phyloP scores from a whole-genome alignment of 495 filamentous ascomycete genomes.

The Penicillium fimorum region DNA sequence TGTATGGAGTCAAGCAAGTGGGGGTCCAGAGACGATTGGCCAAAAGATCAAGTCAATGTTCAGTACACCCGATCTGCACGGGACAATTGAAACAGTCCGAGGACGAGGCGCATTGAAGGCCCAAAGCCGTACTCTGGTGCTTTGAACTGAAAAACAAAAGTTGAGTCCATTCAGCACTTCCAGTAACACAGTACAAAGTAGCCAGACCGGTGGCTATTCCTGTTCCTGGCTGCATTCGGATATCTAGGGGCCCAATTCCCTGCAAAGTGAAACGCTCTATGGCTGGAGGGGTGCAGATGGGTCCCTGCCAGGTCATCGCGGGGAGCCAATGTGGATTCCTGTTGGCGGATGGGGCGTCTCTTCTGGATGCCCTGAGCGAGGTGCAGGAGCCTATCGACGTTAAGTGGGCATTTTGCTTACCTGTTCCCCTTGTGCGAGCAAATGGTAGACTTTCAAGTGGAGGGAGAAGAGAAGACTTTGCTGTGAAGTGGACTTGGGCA shows the following conservation, averaged over 20 bases:
- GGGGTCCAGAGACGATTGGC: slow-evolving; percentile 3
- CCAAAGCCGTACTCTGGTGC: background rate
- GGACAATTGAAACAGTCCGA: slow-evolving; percentile 8
- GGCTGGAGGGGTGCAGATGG: slow-evolving; percentile 6
- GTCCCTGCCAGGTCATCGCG: slow-evolving; percentile 41
- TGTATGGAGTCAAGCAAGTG: slow-evolving; percentile 5
- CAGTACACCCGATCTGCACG: slow-evolving; percentile 5
- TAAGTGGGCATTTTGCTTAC: slow-evolving; percentile 9
- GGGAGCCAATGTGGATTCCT: slow-evolving; percentile 21
- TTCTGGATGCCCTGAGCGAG: background rate
- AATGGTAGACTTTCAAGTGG: slow-evolving; percentile 2
- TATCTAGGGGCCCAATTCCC: slow-evolving; percentile 2
- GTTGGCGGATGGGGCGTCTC: slow-evolving; percentile 12
- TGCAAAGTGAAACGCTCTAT: slow-evolving; percentile 13
- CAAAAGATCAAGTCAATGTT: slow-evolving; percentile 2
- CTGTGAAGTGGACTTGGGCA: background rate
- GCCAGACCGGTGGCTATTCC: background rate
- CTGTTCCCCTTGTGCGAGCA: slow-evolving; percentile 2
- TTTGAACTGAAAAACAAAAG: background rate
- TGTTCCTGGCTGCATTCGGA: slow-evolving; percentile 24
- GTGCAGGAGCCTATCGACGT: slow-evolving; percentile 6
- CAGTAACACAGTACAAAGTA: background rate
- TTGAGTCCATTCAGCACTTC: background rate
- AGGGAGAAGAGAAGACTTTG: background rate
- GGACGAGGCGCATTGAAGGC: background rate